phyloP scores from a whole-genome alignment of 176 grass and related monocot species.

The Dactylis glomerata region DNA sequence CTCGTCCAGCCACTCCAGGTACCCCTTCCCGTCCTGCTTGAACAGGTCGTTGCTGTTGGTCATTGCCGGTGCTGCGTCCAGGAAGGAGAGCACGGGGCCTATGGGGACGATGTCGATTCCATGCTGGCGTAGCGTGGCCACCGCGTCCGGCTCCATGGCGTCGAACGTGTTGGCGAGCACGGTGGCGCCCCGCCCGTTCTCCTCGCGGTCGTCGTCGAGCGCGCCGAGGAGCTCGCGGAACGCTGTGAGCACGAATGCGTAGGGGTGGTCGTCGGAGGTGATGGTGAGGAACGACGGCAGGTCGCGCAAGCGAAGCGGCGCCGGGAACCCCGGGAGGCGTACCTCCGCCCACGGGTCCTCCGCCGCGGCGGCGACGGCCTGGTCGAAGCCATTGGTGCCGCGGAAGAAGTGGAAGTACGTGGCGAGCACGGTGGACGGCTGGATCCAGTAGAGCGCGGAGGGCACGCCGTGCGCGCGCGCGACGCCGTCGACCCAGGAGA shows the following conservation, averaged over 20 bases:
- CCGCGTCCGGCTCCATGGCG: conserved; percentile 42
- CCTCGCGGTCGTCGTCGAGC: not conserved
- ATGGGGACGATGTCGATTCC: conserved; percentile 43
- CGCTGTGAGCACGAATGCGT: not conserved
- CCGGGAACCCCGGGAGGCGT: conserved; percentile 40
- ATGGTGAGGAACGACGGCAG: conserved; percentile 50
- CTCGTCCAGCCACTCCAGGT: conserved; percentile 65
- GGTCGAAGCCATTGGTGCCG: conserved; percentile 32
- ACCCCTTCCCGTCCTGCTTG: conserved; percentile 28
- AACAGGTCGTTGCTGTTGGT: conserved; percentile 43
- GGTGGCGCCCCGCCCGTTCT: conserved; percentile 13
- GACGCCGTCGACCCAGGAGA: conserved; percentile 52
- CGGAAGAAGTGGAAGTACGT: conserved; percentile 56
- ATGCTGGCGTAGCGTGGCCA: conserved; percentile 25
- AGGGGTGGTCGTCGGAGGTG: conserved; percentile 26
- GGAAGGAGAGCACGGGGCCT: conserved; percentile 58
- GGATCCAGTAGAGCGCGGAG: conserved; percentile 56
- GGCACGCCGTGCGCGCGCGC: conserved; percentile 34
- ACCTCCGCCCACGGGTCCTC: conserved; percentile 29
- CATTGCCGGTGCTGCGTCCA: not conserved
- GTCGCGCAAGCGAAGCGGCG: conserved; percentile 36
- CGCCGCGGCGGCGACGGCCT: conserved; percentile 6
- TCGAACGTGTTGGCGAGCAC: conserved; percentile 75
- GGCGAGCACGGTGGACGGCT: conserved; percentile 54
- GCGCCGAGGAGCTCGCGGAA: conserved; percentile 31